phyloP scores from a whole-genome alignment of 2,329 filamentous ascomycete species.

The Aspergillus pseudoglaucus region DNA sequence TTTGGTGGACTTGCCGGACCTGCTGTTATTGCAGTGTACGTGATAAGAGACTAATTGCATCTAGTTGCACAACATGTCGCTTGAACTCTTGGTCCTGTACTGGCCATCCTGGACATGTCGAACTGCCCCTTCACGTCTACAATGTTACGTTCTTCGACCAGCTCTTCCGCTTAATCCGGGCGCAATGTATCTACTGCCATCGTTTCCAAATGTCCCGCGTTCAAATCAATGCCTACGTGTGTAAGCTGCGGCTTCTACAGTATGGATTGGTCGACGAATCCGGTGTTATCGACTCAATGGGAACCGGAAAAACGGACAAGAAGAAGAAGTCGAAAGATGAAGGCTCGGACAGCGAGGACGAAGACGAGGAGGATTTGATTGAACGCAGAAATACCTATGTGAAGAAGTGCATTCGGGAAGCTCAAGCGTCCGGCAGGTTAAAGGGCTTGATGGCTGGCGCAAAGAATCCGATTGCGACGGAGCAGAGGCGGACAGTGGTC shows the following conservation, averaged over 20 bases:
- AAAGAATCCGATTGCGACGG: constrained; percentile 78
- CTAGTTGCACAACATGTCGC: constrained; percentile 86
- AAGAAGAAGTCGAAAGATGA: constrained; percentile 44
- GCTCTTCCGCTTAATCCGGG: constrained; percentile 72
- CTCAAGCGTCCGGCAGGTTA: constrained; percentile 43
- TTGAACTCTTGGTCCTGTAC: constrained; percentile 75
- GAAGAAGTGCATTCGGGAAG: constrained; percentile 60
- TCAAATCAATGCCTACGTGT: constrained; percentile 70
- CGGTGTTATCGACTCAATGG: constrained; percentile 49
- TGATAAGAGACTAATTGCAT: constrained; percentile 10
- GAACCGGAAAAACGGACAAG: constrained; percentile 38
- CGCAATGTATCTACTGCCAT: constrained; percentile 87
- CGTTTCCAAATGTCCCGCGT: constrained; percentile 72
- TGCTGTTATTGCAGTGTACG: background rate
- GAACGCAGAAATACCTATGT: constrained; percentile 62
- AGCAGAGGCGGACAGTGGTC: constrained; percentile 68
- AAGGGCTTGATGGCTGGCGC: constrained; percentile 42
- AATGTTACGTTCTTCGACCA: constrained; percentile 97
- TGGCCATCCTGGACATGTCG: constrained; percentile 91
- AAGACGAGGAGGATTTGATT: constrained; percentile 45
- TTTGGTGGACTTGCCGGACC: background rate
- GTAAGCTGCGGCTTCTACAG: constrained; percentile 79
- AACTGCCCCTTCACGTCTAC: constrained; percentile 87
- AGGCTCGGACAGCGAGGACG: constrained; percentile 60
- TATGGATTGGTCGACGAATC: constrained; percentile 72